Conservation (phyloP, 345 rosid species). For the Nasturtium officinale region DNA sequence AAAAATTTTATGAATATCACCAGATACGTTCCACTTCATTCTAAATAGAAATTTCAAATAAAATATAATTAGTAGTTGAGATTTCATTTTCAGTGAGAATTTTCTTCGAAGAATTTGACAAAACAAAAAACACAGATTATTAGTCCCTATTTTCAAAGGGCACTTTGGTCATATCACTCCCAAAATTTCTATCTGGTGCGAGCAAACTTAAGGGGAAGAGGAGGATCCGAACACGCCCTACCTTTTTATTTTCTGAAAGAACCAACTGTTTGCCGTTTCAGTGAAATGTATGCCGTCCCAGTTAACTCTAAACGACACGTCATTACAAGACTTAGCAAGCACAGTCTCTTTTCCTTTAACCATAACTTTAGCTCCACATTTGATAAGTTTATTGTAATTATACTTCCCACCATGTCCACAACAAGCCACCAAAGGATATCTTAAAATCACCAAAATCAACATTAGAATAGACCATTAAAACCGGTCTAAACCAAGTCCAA, state of each 20-base stretch:
- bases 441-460: slow-evolving; percentile 11
- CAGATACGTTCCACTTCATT: background rate
- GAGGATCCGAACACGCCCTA: slow-evolving; percentile 62
- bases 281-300: slow-evolving; percentile 86
- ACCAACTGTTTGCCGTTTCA: slow-evolving; percentile 68
- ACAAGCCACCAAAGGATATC: slow-evolving; percentile 55
- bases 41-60: background rate
- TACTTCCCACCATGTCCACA: slow-evolving; percentile 83
- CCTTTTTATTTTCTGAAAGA: slow-evolving; percentile 46
- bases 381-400: slow-evolving; percentile 50
- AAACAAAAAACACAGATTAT: background rate
- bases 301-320: slow-evolving; percentile 49
- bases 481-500: background rate
- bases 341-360: slow-evolving; percentile 53
- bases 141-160: background rate
- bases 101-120: slow-evolving; percentile 7
- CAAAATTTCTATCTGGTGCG: slow-evolving; percentile 34
- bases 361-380: slow-evolving; percentile 53
- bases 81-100: slow-evolving; percentile 30
- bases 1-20: background rate
- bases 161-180: background rate
- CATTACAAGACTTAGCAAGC: slow-evolving; percentile 56
- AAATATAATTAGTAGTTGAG: background rate
- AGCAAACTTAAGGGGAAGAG: slow-evolving; percentile 51
- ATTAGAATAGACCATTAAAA: slow-evolving; percentile 16